These are phyloP conservation scores for Boletus barrowsii DNA, from an alignment of 768 basidiomycete genomes.

Conservation along the genomic window DNA sequence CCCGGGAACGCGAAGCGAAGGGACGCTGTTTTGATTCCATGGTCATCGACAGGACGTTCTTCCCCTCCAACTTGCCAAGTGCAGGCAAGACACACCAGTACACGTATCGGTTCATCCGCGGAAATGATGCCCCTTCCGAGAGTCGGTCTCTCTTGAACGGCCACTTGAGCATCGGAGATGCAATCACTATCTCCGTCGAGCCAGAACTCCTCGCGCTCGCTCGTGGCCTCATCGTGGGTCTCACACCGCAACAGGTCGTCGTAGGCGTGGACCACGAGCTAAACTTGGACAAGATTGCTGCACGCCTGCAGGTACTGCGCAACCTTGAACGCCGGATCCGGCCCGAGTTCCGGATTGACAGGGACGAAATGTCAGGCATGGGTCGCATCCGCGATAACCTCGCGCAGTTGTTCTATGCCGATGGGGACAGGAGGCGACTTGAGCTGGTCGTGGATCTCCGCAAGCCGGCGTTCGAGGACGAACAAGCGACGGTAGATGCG, in stretches of 20 bases:
- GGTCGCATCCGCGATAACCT: conserved; percentile 87
- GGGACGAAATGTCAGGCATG: conserved; percentile 90
- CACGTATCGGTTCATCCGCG: conserved; percentile 69
- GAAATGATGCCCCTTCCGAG: conserved; percentile 11
- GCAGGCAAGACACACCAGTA: conserved; percentile 69
- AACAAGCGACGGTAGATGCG: conserved; percentile 11
- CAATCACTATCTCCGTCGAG: conserved; percentile 83
- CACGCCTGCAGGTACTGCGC: conserved; percentile 32
- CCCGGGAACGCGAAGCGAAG: conserved; percentile 69
- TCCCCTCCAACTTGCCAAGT: conserved; percentile 14
- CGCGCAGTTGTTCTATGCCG: conserved; percentile 80
- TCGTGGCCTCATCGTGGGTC: conserved; percentile 76
- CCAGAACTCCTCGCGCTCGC: conserved; percentile 82
- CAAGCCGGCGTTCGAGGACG: conserved; percentile 57
- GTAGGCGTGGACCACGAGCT: conserved; percentile 83
- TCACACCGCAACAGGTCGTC: conserved; percentile 60
- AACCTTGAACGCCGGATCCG: conserved; percentile 9
- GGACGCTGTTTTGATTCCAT: conserved; percentile 86
- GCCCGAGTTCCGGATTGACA: conserved; percentile 80
- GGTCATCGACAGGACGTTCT: conserved; percentile 54
- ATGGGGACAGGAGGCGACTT: conserved; percentile 65
- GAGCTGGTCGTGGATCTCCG: conserved; percentile 80
- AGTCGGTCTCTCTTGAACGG: conserved; percentile 59
- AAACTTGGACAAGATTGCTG: conserved; percentile 46
- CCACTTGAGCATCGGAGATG: conserved; percentile 75